Evolutionary conservation across 495 filamentous ascomycete genomes (phyloP), one percentile per base, ranked within the genome.

Genomic region (Xylaria grammica): DNA sequence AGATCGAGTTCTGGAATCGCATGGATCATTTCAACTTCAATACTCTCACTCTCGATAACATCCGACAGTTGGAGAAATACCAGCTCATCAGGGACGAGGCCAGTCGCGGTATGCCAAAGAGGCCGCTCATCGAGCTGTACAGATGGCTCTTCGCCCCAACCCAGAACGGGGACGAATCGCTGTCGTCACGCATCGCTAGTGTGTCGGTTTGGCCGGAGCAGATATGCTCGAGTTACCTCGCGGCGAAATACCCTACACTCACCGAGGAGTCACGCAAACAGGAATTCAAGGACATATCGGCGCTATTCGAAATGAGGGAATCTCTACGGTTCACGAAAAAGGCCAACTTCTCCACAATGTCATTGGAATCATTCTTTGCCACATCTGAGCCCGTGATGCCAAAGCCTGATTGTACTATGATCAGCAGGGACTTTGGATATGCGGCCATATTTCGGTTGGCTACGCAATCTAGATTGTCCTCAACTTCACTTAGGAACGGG

Each of bases 291-390:
- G 40, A 44, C 15, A 17, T 44, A 17, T 44, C 40, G 40, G 15
- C 40, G 19, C 40, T n/a, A 44, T 44, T 44, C 19, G 40, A 44
- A 44, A 44, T 44, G 40, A 44, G 40, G 40, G 40, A 44, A 44
- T 8, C 40, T n/a, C 1, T 44, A 44, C 40, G 11, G 40, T 44
- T 44, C 40, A 44, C 15, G 40, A 44, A 44, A 44, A 44, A 44
- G 40, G 40, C 19, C 40, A 44, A 44, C 15, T 44, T 44, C 15
- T n/a, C 15, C 17, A 44, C 40, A 13, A 44, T 44, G 15, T 44
- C 15, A n/a, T n/a, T 44, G 6, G 40, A 44, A 44, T 44, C 40
- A n/a, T 44, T 44, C 40, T 44, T 44, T 17, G 13, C 40, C 40
- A 44, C 40, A 44, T 44, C 40, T n/a, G 40, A 44, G 40, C 40